phyloP scores from a whole-genome alignment of 441 rosid species.

The Gossypium davidsonii region DNA sequence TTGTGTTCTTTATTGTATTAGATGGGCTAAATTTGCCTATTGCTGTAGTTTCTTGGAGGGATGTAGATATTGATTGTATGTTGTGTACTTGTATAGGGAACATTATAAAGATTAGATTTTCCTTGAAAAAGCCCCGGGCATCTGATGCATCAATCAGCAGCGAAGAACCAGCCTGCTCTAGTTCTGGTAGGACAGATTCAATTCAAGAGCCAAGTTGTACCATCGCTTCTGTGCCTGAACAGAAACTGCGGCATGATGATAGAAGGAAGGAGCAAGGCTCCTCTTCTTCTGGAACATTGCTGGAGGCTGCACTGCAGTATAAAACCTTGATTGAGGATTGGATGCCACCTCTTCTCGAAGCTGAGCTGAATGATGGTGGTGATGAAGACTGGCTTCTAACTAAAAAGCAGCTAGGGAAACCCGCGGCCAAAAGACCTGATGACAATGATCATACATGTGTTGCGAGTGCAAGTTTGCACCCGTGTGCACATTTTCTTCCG shows the following conservation, averaged over 20 bases:
- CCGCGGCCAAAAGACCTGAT: constrained; percentile 11
- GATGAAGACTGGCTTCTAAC: constrained; percentile 38
- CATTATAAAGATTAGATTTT: constrained; percentile 38
- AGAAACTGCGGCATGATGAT: background rate
- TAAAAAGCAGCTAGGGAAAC: constrained; percentile 13
- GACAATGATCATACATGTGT: background rate
- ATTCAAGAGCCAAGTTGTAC: background rate
- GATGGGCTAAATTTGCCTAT: background rate
- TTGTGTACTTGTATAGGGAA: constrained; percentile 29
- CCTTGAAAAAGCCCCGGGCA: constrained; percentile 27
- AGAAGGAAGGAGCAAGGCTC: background rate
- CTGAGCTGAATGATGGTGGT: constrained; percentile 5
- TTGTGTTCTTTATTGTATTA: background rate
- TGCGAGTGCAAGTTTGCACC: constrained; percentile 20
- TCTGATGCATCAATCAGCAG: background rate
- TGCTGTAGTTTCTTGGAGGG: background rate
- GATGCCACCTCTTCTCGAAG: constrained; percentile 23
- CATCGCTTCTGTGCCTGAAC: background rate
- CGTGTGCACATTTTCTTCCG: constrained; percentile 31
- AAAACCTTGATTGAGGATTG: constrained; percentile 28
- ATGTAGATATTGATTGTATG: constrained; percentile 1
- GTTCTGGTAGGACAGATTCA: constrained; percentile 13
- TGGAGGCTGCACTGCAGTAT: constrained; percentile 15
- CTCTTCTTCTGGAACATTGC: background rate
- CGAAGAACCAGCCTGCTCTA: background rate